Percentiles rank a stretch among this genome's conserved stretches.
These are phyloP conservation scores for Prunus davidiana DNA, from an alignment of 306 rosid species.

Conservation along the genomic window DNA sequence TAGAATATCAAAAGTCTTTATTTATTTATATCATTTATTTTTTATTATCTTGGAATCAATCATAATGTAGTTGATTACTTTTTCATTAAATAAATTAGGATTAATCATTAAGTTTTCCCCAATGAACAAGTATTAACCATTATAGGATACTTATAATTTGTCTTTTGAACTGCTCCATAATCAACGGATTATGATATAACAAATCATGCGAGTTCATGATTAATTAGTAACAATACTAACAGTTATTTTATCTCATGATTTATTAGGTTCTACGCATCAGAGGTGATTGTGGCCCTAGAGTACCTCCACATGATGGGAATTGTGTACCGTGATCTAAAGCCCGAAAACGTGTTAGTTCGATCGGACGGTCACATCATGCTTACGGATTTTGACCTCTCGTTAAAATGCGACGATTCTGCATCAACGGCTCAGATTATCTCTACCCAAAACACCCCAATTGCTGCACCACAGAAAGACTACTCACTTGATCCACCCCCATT, in stretches of 20 bases:
- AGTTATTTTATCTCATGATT: background rate
- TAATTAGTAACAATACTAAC: background rate
- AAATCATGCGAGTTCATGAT: background rate
- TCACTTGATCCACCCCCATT: constrained; percentile 36
- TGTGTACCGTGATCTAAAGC: constrained; percentile 83
- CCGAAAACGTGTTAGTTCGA: constrained; percentile 74
- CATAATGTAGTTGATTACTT: background rate
- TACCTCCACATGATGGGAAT: constrained; percentile 95
- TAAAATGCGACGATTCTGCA: constrained; percentile 41
- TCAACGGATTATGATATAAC: background rate
- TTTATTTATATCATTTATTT: background rate
- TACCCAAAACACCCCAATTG: constrained; percentile 19
- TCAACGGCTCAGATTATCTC: constrained; percentile 50
- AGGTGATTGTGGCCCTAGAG: constrained; percentile 72
- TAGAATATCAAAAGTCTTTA: background rate
- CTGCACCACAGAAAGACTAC: constrained; percentile 25
- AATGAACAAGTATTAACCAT: background rate
- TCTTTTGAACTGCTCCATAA: background rate
- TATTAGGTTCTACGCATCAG: constrained; percentile 75
- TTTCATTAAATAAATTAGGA: background rate
- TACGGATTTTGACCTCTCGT: constrained; percentile 71
- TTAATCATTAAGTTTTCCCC: background rate
- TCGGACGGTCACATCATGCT: constrained; percentile 86
- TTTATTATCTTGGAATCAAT: background rate
- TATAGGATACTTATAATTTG: background rate